These are phyloP conservation scores for Zasmidium angulare DNA, from an alignment of 2,329 filamentous ascomycete genomes.

Conservation along the genomic window DNA sequence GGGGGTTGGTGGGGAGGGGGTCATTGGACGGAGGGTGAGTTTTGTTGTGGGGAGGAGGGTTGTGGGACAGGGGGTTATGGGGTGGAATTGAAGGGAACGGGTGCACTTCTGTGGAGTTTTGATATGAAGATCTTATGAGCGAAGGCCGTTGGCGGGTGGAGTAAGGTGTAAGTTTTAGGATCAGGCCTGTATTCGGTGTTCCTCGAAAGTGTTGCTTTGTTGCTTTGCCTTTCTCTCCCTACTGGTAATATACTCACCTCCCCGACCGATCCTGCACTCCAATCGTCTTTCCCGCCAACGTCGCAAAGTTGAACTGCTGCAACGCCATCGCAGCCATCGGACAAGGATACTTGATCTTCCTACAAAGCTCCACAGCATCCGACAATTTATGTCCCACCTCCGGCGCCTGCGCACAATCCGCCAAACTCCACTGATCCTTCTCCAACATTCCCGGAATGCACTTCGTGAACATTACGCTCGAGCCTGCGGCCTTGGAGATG, in stretches of 20 bases:
- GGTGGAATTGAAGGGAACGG: conserved; percentile 27
- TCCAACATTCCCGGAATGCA: conserved; percentile 37
- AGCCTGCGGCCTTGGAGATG: conserved; percentile 49
- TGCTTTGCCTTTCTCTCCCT: not conserved
- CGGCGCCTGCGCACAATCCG: conserved; percentile 39
- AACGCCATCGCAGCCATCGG: conserved; percentile 38
- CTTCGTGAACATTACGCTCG: conserved; percentile 46
- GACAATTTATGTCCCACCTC: conserved; percentile 41
- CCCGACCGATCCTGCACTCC: conserved; percentile 16
- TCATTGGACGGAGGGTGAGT: conserved; percentile 28
- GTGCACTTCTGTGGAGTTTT: not conserved
- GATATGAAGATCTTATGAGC: too few relatives aligned
- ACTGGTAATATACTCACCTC: not conserved
- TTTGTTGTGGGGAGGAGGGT: conserved; percentile 21
- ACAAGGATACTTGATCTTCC: conserved; percentile 32
- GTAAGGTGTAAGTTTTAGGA: too few relatives aligned
- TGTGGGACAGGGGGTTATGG: conserved; percentile 28
- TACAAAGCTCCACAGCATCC: conserved; percentile 43
- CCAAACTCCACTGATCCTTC: conserved; percentile 35
- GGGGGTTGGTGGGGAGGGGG: conserved; percentile 28
- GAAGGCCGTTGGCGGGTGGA: too few relatives aligned
- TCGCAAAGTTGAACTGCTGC: conserved; percentile 37
- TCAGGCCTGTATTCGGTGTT: too few relatives aligned
- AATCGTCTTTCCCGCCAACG: conserved; percentile 23
- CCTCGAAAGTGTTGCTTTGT: too few relatives aligned